Base-by-base conservation (phyloP, 257 asterid genomes). In the Solanum chilense region DNA sequence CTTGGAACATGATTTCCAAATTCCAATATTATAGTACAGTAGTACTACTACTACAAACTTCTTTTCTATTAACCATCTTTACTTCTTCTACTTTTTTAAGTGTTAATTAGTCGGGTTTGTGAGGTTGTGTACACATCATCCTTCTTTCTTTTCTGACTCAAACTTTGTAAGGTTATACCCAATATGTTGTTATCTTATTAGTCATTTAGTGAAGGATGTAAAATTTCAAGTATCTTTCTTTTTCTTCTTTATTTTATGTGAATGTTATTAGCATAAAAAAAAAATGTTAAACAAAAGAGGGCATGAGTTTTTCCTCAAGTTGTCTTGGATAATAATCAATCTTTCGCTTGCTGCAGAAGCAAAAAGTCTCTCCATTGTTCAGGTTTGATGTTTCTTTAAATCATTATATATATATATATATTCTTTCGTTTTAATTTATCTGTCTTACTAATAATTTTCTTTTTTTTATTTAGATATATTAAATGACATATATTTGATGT, bases 141-240 rank as follows among this genome's bases (percentile, higher is more conserved):
- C 15, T 62, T 12, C n/a, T n/a, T 7, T 33, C 29, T 33, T 1
- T 33, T 33, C 35, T 23, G 15, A 23, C 69, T 58, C 27, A 20
- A 18, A 58, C 27, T 23, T 60, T 23, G 69, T 62, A n/a, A 62
- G 25, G 7, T 62, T 62, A 23, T 62, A 62, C 29, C 11, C 31
- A n/a, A 62, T n/a, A 62, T n/a, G 31, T 23, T 23, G 27, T 62
- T 86, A 21, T 7, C 8, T 47, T 71, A 69, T 13, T 68, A 13
- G 23, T 68, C 39, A 27, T 29, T 78, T 45, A 86, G 85, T 69
- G 87, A 87, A 90, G 89, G 85, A 87, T 90, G 93, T 88, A 87
- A 84, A 84, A 88, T 89, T 80, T 88, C 82, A 86, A 88, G 91
- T 82, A 89, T 86, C 83, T 82, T 85, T n/a, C 27, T 73, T 56